These are phyloP conservation scores for Arachnomyces sp. DNA, from an alignment of 2,329 filamentous ascomycete species.

Conservation along the genomic window DNA sequence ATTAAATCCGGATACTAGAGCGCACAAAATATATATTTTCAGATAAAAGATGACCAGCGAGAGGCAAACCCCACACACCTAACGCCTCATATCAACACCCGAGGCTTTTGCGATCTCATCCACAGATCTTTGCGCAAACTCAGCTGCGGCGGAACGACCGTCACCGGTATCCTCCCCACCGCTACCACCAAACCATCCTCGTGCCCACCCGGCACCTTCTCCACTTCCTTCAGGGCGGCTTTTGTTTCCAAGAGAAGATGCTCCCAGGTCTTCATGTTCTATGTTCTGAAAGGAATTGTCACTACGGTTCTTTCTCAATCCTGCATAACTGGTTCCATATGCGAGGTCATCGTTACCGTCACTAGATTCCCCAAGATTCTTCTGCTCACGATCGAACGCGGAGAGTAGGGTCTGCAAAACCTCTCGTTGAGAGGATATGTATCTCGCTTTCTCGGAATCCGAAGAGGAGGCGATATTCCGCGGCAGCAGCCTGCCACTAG, in stretches of 20 bases:
- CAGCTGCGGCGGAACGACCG: background rate
- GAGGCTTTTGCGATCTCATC: conserved; percentile 6
- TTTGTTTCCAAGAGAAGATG: conserved; percentile 4
- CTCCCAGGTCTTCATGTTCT: conserved; percentile 57
- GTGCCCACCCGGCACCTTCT: background rate
- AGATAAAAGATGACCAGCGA: no score
- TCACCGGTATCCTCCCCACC: no score
- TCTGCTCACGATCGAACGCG: conserved; percentile 73
- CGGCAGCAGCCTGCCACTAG: conserved; percentile 61
- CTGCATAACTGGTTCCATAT: conserved; percentile 27
- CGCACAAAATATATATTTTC: no score
- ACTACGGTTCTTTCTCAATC: conserved; percentile 69
- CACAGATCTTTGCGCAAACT: conserved; percentile 6
- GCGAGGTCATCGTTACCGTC: conserved; percentile 31
- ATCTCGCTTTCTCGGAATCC: conserved; percentile 60
- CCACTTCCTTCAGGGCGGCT: background rate
- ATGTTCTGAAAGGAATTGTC: conserved; percentile 88
- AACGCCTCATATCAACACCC: conserved; percentile 3
- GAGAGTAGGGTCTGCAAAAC: conserved; percentile 65
- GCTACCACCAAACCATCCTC: no score
- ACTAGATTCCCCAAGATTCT: conserved; percentile 42
- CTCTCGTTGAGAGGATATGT: conserved; percentile 72
- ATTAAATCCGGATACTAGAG: no score
- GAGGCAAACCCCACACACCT: no score
- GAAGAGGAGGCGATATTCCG: conserved; percentile 55